Base-by-base conservation (phyloP, 345 rosid species). In the Eucalyptus caleyi region DNA sequence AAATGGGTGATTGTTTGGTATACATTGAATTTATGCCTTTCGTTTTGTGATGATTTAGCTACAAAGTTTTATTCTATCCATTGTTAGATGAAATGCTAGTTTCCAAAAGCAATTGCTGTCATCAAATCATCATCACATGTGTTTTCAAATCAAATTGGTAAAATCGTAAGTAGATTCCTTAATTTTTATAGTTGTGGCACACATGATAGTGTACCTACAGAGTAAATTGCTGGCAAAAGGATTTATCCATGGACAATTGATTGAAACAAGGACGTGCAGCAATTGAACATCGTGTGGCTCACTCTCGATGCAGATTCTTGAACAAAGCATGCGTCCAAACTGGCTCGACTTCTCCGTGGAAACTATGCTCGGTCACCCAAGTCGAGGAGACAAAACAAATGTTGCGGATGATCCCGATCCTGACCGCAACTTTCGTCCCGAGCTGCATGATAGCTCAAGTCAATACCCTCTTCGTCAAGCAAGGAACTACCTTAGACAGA, bases 321-420 rank as follows among this genome's bases (percentile, higher is more conserved):
- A 93, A 92, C 90, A 96, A 90, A 93, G 98, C 99, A 72, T 92
- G 96, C 54, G 94, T 96, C 42, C 93, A 89, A 90, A 94, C 96
- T 56, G 95, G 94, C 54, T 86, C 93, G 67, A 92, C 88, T 6
- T 90, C 91, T 90, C 91, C 93, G 32, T 97, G 98, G 98, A 91
- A 80, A 90, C 91, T 96, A 3, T 95, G 98, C 90, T 81, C 98
- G 16, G 96, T 94, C 21, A 96, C 98, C 37, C 97, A 97, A 93
- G 99, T 97, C 0, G 99, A 97, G 92, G 99, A 97, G 91, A 97
- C 99, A 18, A 97, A 97, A 86, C 98, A 97, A 90, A 97, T 97
- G 97, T 54, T 97, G 32, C 90, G 96, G 91, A 97, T 98, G 99
- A 91, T 98, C 62, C 99, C 99, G 2, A 93, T 97, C 80, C 56